Evolutionary conservation across 352 stramenopile genomes (phyloP), one percentile per base, ranked within the genome.

Genomic region (Globisporangium sylvaticum): DNA sequence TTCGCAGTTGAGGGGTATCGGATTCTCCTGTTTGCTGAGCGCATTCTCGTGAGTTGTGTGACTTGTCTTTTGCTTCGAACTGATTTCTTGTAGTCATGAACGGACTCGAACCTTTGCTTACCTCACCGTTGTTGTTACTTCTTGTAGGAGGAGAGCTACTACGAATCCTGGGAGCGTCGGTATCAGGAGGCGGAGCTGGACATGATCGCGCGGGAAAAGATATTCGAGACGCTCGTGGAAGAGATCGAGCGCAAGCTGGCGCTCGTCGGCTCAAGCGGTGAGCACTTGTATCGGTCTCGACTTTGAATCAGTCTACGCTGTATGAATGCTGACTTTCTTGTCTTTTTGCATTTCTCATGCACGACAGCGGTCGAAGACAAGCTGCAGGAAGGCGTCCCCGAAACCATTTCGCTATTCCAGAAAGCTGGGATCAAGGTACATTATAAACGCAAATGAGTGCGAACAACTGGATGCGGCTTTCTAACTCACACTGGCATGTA

Each of bases 361-460:
- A 14, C 29, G 3, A n/a, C n/a, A 84, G 97, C 96, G 22, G 98
- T 99, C 39, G 97, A 99, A 86, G 97, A 99, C 70, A 98, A 97
- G 70, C 70, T 99, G 1, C 97, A 99, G 83, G 93, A 98, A 62
- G 95, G 96, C 20, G 97, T 99, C 1, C 94, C 97, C 10, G 91
- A 91, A 86, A 98, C 67, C 76, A 99, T 88, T 61, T 94, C 62
- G 73, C 84, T 75, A 58, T 99, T 79, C 70, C 80, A 84, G 76
- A 97, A 80, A 84, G 97, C 76, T 79, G 96, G 83, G 8, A 98
- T 99, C 68, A 99, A 99, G 79, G 87, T 99, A 54, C 91, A 83
- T 29, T 20, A 5, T 5, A 44, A 37, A 25, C 24, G 27, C 2
- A 58, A 31, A 4, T 37, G 25, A 25, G 7, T 24, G 6, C 14